Base-by-base conservation (phyloP, 2,329 filamentous ascomycete genomes). In the Claviceps quebecensis region DNA sequence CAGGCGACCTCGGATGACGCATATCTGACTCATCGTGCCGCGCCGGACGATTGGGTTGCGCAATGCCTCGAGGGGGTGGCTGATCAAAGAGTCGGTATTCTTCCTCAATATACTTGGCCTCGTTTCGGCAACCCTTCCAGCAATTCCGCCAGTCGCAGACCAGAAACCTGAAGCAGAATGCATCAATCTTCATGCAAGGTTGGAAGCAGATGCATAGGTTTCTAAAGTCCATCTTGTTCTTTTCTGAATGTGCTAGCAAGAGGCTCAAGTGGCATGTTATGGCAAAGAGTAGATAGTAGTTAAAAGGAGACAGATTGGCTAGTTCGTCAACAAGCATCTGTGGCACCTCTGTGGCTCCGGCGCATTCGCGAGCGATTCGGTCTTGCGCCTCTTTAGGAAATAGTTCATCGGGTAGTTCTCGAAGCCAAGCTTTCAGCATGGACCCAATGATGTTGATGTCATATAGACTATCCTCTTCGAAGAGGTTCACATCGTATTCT, bases 221-320 rank as follows among this genome's bases (percentile, higher is more conserved):
- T 63, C 87, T 83, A 64, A 91, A 95, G 64, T 95, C 88, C 91
- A 97, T 97, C 72, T 95, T 95, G 77, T 96, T 97, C 72, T 91
- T 90, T 57, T 94, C 87, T 23, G 89, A 86, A 66, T 95, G 91
- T 1, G 87, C 89, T 59, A 95, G 82, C 9, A 97, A 77, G 26
- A 96, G 77, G 60, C 89, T 95, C 47, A 97, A 81, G 61, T 97
- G 91, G 67, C 91, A 96, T 37, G 91, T 97, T 59, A 96, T 95
- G 60, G 91, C 91, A 65, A 97, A 97, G 5, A 97, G 81, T 14
- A 97, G 83, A 63, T 97, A 96, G 69, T 97, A 97, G 69, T 96
- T 95, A 74, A 93, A 96, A 0, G 91, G 91, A 6, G 91, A 87
- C n/a, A 97, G 76, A 59, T 87, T 90, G 1, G 91, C 95, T 2